Percentiles rank a stretch among this genome's conserved stretches.
Conservation (phyloP, 2,329 filamentous ascomycete genomes). For the Keithomyces neogunnii region DNA sequence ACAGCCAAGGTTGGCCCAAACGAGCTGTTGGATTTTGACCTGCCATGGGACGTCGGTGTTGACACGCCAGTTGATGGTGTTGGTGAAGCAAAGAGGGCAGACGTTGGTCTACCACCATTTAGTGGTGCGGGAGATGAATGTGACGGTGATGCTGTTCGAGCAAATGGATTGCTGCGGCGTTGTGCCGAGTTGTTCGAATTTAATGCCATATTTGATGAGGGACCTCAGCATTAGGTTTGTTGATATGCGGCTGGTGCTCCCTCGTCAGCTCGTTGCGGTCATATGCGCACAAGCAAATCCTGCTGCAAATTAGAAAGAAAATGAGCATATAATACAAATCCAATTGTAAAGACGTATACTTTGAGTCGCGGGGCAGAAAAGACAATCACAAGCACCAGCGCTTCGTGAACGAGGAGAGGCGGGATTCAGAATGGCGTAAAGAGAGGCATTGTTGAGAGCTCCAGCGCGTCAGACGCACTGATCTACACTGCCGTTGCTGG, state of each 20-base stretch:
- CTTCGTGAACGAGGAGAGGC: slow-evolving; percentile 13
- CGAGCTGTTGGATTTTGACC: slow-evolving; percentile 60
- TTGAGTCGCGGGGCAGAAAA: slow-evolving; percentile 3
- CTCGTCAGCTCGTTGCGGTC: not conserved
- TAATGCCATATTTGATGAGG: slow-evolving; percentile 24
- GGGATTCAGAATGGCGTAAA: slow-evolving; percentile 17
- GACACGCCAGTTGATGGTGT: slow-evolving; percentile 31
- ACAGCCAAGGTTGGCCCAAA: slow-evolving; percentile 33
- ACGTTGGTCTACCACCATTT: slow-evolving; percentile 58
- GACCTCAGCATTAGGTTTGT: slow-evolving; percentile 11
- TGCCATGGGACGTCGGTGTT: slow-evolving; percentile 46
- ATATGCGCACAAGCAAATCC: slow-evolving; percentile 14
- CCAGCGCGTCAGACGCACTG: not conserved
- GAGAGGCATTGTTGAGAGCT: slow-evolving; percentile 4
- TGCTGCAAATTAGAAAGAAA: not conserved
- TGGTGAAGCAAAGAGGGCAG: slow-evolving; percentile 60
- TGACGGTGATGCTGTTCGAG: slow-evolving; percentile 41
- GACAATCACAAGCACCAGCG: slow-evolving; percentile 16
- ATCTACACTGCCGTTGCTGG: slow-evolving; percentile 18
- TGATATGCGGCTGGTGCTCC: slow-evolving; percentile 1
- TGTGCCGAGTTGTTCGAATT: slow-evolving; percentile 39
- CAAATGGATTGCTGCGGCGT: slow-evolving; percentile 75
- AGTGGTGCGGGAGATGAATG: slow-evolving; percentile 57
- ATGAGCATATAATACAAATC: not conserved
- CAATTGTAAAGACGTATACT: not conserved